Conservation (phyloP, 2,329 filamentous ascomycete species). For the Fusarium anthophilum region DNA sequence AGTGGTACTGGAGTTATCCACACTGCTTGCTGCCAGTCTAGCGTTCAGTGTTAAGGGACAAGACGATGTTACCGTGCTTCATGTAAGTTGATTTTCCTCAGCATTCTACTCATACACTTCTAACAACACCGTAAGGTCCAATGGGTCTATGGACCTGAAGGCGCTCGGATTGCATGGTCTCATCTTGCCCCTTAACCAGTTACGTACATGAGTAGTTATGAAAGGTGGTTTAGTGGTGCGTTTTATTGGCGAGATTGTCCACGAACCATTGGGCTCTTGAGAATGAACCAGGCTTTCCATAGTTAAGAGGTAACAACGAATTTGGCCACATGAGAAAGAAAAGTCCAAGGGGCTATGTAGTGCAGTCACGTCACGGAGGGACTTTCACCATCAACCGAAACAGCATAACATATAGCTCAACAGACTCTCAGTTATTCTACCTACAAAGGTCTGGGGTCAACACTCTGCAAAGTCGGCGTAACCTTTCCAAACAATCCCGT, state of each 20-base stretch:
- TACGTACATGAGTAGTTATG: too few species aligned
- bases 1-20: background rate
- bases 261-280: too few species aligned
- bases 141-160: too few species aligned
- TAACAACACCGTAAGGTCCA: too few species aligned
- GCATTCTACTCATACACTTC: too few species aligned
- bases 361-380: too few species aligned
- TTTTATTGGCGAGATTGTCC: too few species aligned
- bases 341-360: background rate
- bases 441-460: constrained; percentile 6
- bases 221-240: too few species aligned
- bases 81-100: background rate
- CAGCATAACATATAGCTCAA: rapidly evolving
- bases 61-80: background rate
- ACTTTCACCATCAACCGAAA: background rate
- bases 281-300: background rate
- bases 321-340: background rate
- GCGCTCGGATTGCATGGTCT: too few species aligned
- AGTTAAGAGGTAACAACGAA: background rate
- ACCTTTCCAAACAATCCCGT: constrained; percentile 52
- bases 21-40: background rate
- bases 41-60: background rate
- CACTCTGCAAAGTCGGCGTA: constrained; percentile 36
- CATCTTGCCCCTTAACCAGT: too few species aligned
- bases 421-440: rapidly evolving